phyloP scores from a whole-genome alignment of 225 moss, liverwort and hornwort species.

The Polytrichum commune region DNA sequence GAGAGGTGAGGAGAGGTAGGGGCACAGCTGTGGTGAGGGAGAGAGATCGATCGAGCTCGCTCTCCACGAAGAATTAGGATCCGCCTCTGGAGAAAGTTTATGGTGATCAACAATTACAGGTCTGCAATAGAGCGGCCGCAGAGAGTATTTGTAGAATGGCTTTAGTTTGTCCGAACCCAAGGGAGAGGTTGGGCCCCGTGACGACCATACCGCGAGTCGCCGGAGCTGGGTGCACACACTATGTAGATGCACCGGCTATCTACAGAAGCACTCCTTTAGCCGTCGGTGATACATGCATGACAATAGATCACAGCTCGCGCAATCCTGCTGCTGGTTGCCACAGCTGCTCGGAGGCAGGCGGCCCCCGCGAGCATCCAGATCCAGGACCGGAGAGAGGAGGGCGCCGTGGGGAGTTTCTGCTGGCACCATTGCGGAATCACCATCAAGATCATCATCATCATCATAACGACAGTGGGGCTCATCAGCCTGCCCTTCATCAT shows the following conservation, averaged over 20 bases:
- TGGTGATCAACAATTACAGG: constrained; percentile 5
- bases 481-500: constrained; percentile 21
- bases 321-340: constrained; percentile 26
- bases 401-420: constrained; percentile 7
- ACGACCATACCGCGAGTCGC: constrained; percentile 20
- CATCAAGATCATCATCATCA: constrained; percentile 19
- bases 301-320: constrained; percentile 19
- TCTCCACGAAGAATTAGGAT: background rate
- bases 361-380: constrained; percentile 8
- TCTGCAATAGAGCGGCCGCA: too few species aligned
- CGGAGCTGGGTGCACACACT: constrained; percentile 37
- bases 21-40: background rate
- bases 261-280: constrained; percentile 11
- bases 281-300: constrained; percentile 36
- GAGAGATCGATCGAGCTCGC: background rate
- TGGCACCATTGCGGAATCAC: constrained; percentile 7
- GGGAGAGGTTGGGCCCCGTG: constrained; percentile 37
- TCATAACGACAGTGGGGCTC: background rate
- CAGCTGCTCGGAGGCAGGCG: constrained; percentile 29
- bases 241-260: constrained; percentile 36
- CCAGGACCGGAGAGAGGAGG: constrained; percentile 12
- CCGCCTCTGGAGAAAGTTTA: constrained; percentile 3
- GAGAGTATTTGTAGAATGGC: constrained; percentile 23
- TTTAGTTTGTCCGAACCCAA: constrained; percentile 49
- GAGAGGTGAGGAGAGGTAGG: too few species aligned